Conservation (phyloP, 2,329 filamentous ascomycete genomes). For the Harringtonia lauricola region DNA sequence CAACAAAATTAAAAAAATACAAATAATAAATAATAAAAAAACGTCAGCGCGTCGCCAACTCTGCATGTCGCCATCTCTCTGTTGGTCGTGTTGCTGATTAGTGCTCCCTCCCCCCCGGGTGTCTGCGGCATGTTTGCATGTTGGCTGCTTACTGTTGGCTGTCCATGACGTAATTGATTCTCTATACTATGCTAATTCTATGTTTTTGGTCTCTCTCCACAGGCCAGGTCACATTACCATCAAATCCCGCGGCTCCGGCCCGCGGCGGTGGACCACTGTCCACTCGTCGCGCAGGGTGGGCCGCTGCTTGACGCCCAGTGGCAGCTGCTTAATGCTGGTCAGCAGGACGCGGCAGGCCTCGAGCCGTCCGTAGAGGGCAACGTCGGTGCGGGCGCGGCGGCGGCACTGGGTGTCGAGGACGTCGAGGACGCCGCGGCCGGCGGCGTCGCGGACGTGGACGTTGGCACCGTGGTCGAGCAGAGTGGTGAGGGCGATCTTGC, state of each 20-base stretch:
- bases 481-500: conserved; percentile 38
- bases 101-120: no score
- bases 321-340: conserved; percentile 17
- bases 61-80: no score
- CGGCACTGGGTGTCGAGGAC: conserved; percentile 14
- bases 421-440: conserved; percentile 22
- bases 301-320: conserved; percentile 16
- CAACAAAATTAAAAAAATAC: no score
- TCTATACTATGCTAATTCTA: no score
- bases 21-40: no score
- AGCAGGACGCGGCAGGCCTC: conserved; percentile 21
- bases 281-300: conserved; percentile 13
- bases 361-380: conserved; percentile 19
- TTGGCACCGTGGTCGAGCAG: conserved; percentile 26
- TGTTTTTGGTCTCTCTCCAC: no score
- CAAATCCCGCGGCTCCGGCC: conserved; percentile 11
- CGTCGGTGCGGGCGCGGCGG: conserved; percentile 13
- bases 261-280: conserved; percentile 8
- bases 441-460: conserved; percentile 18
- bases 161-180: no score
- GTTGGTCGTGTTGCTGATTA: no score
- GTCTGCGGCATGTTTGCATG: no score
- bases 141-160: no score
- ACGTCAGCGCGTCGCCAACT: no score
- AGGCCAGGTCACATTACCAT: conserved; percentile 11